Base-by-base conservation (phyloP, 2,329 filamentous ascomycete species). In the Alternaria tenuissima region DNA sequence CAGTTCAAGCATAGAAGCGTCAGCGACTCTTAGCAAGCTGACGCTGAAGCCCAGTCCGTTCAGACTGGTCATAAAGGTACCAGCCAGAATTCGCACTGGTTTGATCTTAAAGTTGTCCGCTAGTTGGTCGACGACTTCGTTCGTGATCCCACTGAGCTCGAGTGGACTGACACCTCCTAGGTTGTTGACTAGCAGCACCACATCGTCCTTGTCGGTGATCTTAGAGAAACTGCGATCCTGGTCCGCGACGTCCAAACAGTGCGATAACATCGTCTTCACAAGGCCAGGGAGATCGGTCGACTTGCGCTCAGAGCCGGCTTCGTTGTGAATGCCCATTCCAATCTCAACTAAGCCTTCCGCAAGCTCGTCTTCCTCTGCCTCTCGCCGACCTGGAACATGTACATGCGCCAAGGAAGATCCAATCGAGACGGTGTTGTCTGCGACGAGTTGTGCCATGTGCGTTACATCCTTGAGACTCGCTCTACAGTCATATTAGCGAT, bases 331-430 rank as follows among this genome's bases (percentile, higher is more conserved):
- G 8, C 89, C 89, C 89, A 91, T 91, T 2, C 89, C 89, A 64
- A 91, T 82, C 78, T 91, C 88, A 22, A 89, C 82, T 69, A 90
- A 86, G 20, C 83, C 84, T 16, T 83, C 78, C 47, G 80, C 83
- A 58, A 94, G 79, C 42, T 88, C 88, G 24, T 88, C 86, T 11
- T 82, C 82, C 43, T 83, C 84, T 12, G 78, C 74, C 65, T 87
- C 85, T 1, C 82, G 86, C 61, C 93, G 86, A 4, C 94, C 94
- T 0, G 94, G 94, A 0, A 97, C 92, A 75, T 97, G 94, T n/a
- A 97, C 94, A 76, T 96, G 94, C 65, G 91, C 90, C 42, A 97
- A 81, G 54, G 91, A 94, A 3, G 92, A 91, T 16, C 94, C 94
- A 22, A 97, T 91, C 42, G 91, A 93, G 34, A 96, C 91, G 7